Percentiles rank a stretch among this genome's conserved stretches.
phyloP scores from a whole-genome alignment of 2,329 filamentous ascomycete species.

The Davidsoniella neocaledoniae region DNA sequence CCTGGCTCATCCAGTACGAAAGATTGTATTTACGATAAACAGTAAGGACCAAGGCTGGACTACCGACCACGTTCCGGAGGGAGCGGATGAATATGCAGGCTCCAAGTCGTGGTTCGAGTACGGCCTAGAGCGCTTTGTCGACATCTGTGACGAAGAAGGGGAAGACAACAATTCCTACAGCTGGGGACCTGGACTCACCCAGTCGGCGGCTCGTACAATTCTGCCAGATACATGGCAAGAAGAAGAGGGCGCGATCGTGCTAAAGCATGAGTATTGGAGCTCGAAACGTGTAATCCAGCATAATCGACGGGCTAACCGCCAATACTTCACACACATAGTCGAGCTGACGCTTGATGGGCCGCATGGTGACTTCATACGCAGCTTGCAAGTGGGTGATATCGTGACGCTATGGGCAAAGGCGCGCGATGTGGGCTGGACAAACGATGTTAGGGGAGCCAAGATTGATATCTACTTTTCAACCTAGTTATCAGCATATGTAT shows the following conservation, averaged over 20 bases:
- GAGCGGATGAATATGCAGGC: background rate
- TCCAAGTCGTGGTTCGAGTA: conserved; percentile 50
- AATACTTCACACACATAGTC: conserved; percentile 27
- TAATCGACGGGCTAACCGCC: conserved; percentile 24
- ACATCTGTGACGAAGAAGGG: conserved; percentile 2
- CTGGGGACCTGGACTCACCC: conserved; percentile 15
- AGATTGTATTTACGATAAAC: conserved; percentile 41
- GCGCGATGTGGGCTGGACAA: conserved; percentile 37
- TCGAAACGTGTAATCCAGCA: conserved; percentile 29
- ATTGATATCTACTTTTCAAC: conserved; percentile 42
- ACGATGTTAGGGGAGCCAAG: conserved; percentile 30
- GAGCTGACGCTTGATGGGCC: conserved; percentile 30
- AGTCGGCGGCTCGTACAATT: conserved; percentile 23
- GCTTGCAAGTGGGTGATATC: conserved; percentile 40
- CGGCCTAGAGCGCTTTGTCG: conserved; percentile 39
- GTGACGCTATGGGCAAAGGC: conserved; percentile 45
- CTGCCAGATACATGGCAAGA: conserved; percentile 18
- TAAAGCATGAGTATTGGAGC: conserved; percentile 23
- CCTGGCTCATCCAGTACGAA: conserved; percentile 35
- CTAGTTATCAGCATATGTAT: background rate
- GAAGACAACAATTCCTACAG: background rate
- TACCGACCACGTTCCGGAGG: conserved; percentile 15
- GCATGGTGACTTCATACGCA: conserved; percentile 33
- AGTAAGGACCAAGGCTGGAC: conserved; percentile 45
- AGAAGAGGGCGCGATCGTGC: conserved; percentile 15